These are phyloP conservation scores for Graphilbum sp. DNA, from an alignment of 2,329 filamentous ascomycete species.

Conservation along the genomic window DNA sequence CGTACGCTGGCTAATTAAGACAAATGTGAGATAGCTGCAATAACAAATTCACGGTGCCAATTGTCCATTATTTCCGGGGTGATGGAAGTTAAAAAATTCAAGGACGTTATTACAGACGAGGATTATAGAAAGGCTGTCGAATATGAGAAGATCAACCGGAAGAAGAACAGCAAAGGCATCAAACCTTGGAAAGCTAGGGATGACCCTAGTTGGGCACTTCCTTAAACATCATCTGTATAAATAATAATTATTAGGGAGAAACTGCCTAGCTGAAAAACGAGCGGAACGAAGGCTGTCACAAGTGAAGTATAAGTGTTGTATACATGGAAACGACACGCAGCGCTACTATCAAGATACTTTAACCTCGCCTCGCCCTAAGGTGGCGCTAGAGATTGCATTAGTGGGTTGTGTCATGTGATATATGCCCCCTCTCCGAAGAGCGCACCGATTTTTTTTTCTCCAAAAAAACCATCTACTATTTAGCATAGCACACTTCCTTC, in stretches of 20 bases:
- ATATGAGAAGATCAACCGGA: constrained; percentile 34
- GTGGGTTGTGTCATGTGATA: constrained; percentile 6
- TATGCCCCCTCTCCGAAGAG: constrained; percentile 3
- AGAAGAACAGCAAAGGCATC: constrained; percentile 38
- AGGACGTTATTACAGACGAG: constrained; percentile 27
- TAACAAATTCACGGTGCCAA: constrained; percentile 28
- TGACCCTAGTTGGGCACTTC: constrained; percentile 39
- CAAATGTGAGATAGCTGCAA: constrained; percentile 26
- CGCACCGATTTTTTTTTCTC: constrained; percentile 10
- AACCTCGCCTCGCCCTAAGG: too few relatives aligned
- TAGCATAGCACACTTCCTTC: constrained; percentile 2
- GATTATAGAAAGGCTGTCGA: constrained; percentile 32
- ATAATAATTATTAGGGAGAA: neutral
- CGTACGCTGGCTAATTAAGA: constrained; percentile 7
- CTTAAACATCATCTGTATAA: too few relatives aligned
- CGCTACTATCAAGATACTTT: too few relatives aligned
- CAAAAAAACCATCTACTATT: constrained; percentile 1
- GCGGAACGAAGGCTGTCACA: too few relatives aligned
- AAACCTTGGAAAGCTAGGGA: constrained; percentile 42
- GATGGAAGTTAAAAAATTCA: constrained; percentile 35
- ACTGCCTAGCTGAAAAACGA: neutral
- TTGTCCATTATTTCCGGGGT: constrained; percentile 29
- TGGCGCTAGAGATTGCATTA: too few relatives aligned
- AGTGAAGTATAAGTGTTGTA: too few relatives aligned
- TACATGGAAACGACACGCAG: too few relatives aligned